Base-by-base conservation (phyloP, 305 asterid species). In the Fraxinus greggii region DNA sequence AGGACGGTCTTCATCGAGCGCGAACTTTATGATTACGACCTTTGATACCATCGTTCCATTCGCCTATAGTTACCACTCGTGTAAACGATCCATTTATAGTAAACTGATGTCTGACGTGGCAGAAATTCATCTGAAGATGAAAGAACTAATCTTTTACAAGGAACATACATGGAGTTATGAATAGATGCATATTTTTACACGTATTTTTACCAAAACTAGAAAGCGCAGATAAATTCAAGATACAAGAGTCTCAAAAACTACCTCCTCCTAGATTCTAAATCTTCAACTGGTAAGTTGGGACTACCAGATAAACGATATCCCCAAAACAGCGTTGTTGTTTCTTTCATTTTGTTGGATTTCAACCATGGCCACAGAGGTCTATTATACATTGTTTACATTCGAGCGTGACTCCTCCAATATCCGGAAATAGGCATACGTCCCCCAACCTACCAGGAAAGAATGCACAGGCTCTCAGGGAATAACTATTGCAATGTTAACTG, bases 191-290 rank as follows among this genome's bases (percentile, higher is more conserved):
- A 65, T 74, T 35, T 51, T 23, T 45, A 82, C 79, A 82, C 10
- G 31, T 33, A 33, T 63, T 78, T 17, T 56, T 67, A 61, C 35
- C 67, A 5, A 82, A 76, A 33, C 59, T 38, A 69, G n/a, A 23
- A 65, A 35, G 17, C 17, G 17, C 72, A 15, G 61, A 75, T 3
- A 19, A 28, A 19, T 28, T 19, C 56, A 28, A 35, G 28, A 48
- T 48, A 23, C 59, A 4, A 48, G 48, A 38, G 73, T 45, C 70
- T 70, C 67, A 29, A 5, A 70, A 48, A 48, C 85, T 87, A 86
- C 78, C 86, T 81, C 75, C 87, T 86, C 54, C 97, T 95, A 8
- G 92, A 88, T 86, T 92, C 97, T 7, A 89, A 29, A 84, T 93
- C 97, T 80, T 87, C 90, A 19, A 8, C 84, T 17, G 85, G 82